Conservation (phyloP, 225 moss, liverwort and hornwort genomes). For the Polytrichum formosum region DNA sequence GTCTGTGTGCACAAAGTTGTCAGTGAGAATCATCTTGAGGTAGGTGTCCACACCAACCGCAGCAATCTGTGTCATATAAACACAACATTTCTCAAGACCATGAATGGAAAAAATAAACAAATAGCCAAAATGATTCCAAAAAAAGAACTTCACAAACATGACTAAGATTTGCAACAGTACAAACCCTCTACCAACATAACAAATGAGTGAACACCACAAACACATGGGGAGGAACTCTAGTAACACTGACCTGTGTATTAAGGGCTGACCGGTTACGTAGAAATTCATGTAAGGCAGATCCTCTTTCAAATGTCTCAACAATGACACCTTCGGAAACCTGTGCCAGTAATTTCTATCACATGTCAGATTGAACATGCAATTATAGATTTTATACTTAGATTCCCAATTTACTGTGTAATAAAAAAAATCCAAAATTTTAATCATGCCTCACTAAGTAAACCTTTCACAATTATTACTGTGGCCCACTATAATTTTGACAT, state of each 20-base stretch:
- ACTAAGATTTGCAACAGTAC: background rate
- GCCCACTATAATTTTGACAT: no score
- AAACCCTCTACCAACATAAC: no score
- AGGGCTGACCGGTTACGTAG: slow-evolving; percentile 63
- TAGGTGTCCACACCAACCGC: slow-evolving; percentile 95
- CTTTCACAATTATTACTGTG: no score
- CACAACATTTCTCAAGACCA: no score
- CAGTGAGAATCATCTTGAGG: slow-evolving; percentile 93
- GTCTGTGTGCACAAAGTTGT: slow-evolving; percentile 97
- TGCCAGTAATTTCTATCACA: background rate
- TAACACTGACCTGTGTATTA: slow-evolving; percentile 73
- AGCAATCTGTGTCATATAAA: slow-evolving; percentile 59
- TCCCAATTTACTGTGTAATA: no score
- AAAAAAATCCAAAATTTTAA: no score
- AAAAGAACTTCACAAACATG: background rate
- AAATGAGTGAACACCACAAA: no score
- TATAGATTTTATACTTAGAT: no score
- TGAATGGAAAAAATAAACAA: background rate
- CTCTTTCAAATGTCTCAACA: slow-evolving; percentile 90
- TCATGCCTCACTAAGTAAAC: no score
- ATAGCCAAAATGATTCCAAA: background rate
- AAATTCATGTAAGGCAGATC: slow-evolving; percentile 77
- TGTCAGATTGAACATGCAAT: no score
- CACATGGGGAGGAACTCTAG: background rate
- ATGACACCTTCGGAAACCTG: slow-evolving; percentile 85